These are phyloP conservation scores for Metarhizium anisopliae DNA, from an alignment of 2,329 filamentous ascomycete genomes.

Conservation along the genomic window DNA sequence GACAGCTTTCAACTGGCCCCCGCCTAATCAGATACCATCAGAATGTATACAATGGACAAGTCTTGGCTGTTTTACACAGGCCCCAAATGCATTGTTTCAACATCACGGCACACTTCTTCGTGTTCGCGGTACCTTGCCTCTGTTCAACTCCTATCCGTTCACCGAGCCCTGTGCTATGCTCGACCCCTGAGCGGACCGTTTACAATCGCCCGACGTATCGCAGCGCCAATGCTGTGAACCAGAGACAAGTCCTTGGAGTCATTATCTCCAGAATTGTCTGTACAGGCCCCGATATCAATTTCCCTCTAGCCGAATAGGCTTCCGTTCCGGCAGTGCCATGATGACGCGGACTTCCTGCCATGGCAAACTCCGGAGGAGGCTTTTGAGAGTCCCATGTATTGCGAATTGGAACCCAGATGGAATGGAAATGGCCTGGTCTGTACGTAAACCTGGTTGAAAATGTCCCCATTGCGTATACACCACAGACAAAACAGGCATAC, in stretches of 20 bases:
- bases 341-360: not conserved
- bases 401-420: not conserved
- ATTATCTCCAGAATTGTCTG: not conserved
- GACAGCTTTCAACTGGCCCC: no score
- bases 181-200: conserved; percentile 9
- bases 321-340: not conserved
- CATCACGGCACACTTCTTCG: not conserved
- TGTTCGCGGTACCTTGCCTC: conserved; percentile 1
- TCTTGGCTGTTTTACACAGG: not conserved
- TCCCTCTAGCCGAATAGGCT: not conserved
- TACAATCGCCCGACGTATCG: conserved; percentile 15
- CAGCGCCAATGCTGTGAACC: conserved; percentile 15
- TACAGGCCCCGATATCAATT: not conserved
- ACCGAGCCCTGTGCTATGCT: not conserved
- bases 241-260: not conserved
- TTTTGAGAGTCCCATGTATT: not conserved
- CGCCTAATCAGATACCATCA: not conserved
- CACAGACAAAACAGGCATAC: not conserved
- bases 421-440: not conserved
- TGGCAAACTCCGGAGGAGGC: not conserved
- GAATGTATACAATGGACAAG: not conserved
- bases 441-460: no score
- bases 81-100: not conserved
- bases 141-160: not conserved
- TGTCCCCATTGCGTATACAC: no score